Conservation (phyloP, 2,329 filamentous ascomycete genomes). For the Phaeosphaeriaceae sp. region DNA sequence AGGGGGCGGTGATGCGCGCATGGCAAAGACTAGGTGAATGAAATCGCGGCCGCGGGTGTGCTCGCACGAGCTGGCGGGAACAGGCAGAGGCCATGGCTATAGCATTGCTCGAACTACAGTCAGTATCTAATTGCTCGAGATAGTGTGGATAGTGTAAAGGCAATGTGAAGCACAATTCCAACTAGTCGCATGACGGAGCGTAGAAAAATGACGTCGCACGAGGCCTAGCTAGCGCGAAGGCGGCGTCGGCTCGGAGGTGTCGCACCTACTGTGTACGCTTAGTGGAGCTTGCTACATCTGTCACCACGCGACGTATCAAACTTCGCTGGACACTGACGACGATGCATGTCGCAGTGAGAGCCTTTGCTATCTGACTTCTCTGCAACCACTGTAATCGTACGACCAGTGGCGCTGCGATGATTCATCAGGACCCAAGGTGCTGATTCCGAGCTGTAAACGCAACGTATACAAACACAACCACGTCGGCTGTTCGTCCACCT, state of each 20-base stretch:
- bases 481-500: constrained; percentile 11
- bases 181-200: constrained; percentile 14
- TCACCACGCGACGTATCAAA: neutral
- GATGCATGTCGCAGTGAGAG: neutral
- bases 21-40: constrained; percentile 14
- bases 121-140: neutral
- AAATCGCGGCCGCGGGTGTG: constrained; percentile 20
- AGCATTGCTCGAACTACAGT: constrained; percentile 13
- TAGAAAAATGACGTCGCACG: constrained; percentile 34
- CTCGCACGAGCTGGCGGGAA: constrained; percentile 36
- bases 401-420: constrained; percentile 7
- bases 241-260: constrained; percentile 11
- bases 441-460: constrained; percentile 20
- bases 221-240: constrained; percentile 17
- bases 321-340: neutral
- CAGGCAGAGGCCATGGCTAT: constrained; percentile 36
- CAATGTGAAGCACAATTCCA: neutral
- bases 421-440: neutral
- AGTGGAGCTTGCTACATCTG: neutral
- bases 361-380: neutral
- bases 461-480: constrained; percentile 43
- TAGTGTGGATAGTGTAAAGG: neutral
- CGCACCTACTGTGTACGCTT: neutral
- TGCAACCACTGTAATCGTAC: neutral
- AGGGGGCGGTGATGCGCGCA: constrained; percentile 26